Conservation (phyloP, 768 basidiomycete species). For the Candolleomyces eurysporus region DNA sequence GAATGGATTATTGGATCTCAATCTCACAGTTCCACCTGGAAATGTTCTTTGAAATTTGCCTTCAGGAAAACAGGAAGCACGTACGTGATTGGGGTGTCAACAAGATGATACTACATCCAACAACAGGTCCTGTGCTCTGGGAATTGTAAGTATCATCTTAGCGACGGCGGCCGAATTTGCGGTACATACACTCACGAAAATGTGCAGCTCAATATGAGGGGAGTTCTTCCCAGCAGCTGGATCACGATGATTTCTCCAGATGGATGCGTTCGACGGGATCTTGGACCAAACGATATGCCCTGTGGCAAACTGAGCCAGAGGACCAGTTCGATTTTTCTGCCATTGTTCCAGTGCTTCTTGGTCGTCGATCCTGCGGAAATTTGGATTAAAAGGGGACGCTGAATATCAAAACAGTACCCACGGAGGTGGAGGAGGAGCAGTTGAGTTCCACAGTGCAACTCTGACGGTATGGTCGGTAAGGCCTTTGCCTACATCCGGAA, state of each 20-base stretch:
- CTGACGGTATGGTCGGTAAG: constrained; percentile 3
- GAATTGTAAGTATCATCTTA: no score
- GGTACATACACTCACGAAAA: constrained; percentile 1
- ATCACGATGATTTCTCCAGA: constrained; percentile 12
- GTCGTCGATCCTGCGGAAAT: neutral
- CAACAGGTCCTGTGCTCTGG: no score
- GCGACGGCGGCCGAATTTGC: no score
- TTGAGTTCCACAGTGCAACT: neutral
- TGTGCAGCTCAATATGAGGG: constrained; percentile 24
- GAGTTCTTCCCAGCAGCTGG: constrained; percentile 6
- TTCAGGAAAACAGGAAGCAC: constrained; percentile 9
- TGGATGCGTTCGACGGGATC: constrained; percentile 8
- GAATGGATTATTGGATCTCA: constrained; percentile 22
- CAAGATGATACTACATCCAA: constrained; percentile 3
- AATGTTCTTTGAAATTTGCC: constrained; percentile 2
- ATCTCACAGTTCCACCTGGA: constrained; percentile 19
- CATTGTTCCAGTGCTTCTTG: constrained; percentile 4
- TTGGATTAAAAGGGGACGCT: neutral
- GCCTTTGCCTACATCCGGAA: constrained; percentile 2
- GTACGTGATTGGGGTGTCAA: constrained; percentile 11
- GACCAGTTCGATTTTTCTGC: constrained; percentile 7
- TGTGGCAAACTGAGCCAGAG: neutral
- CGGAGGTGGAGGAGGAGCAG: neutral
- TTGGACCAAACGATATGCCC: constrained; percentile 8
- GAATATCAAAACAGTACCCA: neutral